A percentile compares a stretch with the other conserved stretches of the same genome.
Evolutionary conservation across 2,329 filamentous ascomycete genomes (phyloP).

Genomic region (Verticillium nubilum): DNA sequence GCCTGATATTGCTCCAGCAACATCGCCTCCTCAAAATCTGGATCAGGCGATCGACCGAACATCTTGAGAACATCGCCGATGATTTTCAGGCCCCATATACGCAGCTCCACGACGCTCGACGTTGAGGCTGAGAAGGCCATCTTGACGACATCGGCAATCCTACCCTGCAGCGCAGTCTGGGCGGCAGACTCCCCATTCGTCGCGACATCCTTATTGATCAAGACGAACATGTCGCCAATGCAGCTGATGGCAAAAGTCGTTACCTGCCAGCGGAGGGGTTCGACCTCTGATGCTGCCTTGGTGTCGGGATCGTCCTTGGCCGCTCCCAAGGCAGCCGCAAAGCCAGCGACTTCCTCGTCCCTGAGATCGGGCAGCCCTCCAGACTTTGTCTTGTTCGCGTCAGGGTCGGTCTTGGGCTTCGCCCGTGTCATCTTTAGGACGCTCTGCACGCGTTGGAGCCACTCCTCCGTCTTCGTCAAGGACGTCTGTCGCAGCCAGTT

Average conservation of each 20-base stretch:
- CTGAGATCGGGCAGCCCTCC: constrained; percentile 68
- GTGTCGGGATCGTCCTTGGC: constrained; percentile 46
- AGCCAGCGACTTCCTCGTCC: constrained; percentile 95
- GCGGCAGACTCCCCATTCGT: constrained; percentile 74
- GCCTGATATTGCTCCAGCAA: constrained; percentile 97
- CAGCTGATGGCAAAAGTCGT: constrained; percentile 90
- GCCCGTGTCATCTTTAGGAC: constrained; percentile 83
- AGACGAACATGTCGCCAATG: constrained; percentile 73
- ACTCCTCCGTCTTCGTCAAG: constrained; percentile 70
- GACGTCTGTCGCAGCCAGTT: constrained; percentile 94
- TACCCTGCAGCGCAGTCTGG: constrained; percentile 72
- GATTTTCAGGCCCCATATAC: constrained; percentile 88
- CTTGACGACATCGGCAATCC: constrained; percentile 85
- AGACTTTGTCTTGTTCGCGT: constrained; percentile 34
- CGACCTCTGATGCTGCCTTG: constrained; percentile 60
- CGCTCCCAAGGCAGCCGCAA: constrained; percentile 58
- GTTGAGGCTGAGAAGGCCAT: constrained; percentile 98
- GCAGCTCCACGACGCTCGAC: constrained; percentile 81
- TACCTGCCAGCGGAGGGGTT: constrained; percentile 92
- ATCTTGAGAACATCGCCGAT: constrained; percentile 91
- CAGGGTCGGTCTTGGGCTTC: constrained; percentile 51
- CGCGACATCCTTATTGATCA: constrained; percentile 73
- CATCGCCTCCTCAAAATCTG: constrained; percentile 95
- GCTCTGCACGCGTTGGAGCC: constrained; percentile 83
- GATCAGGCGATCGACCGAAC: constrained; percentile 92